Base-by-base conservation (phyloP, 441 rosid genomes). In the Pelargonium citronellum region DNA sequence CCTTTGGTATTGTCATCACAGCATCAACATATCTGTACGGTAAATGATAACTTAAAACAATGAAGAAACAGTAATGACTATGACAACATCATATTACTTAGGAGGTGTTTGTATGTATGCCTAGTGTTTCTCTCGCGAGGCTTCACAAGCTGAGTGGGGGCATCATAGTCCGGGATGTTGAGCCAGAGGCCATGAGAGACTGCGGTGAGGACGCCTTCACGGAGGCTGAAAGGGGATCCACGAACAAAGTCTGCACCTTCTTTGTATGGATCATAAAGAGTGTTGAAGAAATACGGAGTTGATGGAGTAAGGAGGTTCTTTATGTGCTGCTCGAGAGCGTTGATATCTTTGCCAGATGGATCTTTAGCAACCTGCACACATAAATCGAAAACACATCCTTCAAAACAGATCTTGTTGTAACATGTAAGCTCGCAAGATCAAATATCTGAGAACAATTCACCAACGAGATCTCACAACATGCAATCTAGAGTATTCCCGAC, bases 151-250 rank as follows among this genome's bases (percentile, higher is more conserved):
- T 92, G 98, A 19, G 96, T 89, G 1, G 98, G 98, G 37, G 96
- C 98, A 77, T 90, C 98, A 72, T 92, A 90, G 67, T 90, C 98
- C 19, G 98, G 98, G 78, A 92, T 90, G 87, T 92, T 92, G 67
- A 92, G 93, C 98, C 98, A 92, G 43, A 92, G 95, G 65, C 98
- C 98, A 71, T 92, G 98, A 71, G 98, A 92, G 73, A 90, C 96
- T 74, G 98, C 96, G 19, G 98, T 92, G 13, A 89, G 84, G 64
- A 80, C 93, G 80, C 98, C 98, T 82, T 89, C 93, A 0, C 98
- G 93, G 5, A 87, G 89, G 79, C 94, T 92, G 73, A 92, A 92
- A 70, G 98, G 98, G 78, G 90, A 92, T 22, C 98, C 98, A 39
- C 96, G 98, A 43, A 92, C 98, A 71, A 92, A 92, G 78, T 92